Base-by-base conservation (phyloP, 805 yeast species). In the Teunomyces funiuensis region DNA sequence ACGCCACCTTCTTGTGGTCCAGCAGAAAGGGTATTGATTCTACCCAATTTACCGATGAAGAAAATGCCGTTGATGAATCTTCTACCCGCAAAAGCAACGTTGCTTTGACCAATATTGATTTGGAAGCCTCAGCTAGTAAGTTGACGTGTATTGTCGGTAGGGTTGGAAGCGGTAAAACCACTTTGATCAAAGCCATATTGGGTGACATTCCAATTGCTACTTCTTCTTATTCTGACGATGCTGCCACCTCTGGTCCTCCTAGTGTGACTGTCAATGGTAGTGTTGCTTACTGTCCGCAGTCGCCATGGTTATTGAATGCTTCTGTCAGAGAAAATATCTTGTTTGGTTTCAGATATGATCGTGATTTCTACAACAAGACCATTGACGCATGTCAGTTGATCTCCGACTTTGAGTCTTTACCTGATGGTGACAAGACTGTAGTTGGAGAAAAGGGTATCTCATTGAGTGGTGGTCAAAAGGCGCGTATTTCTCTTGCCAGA, bases 371-470 rank as follows among this genome's bases (percentile, higher is more conserved):
- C 42, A 45, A 57, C 14, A 52, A 48, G 20, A 65, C 71, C 4
- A 48, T 69, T 17, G 58, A 55, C 19, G 73, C 72, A 4, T 69
- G 74, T 53, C 63, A 66, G 42, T 57, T 69, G 18, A 28, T 53
- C 6, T 50, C 66, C 15, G 74, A 69, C 45, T 57, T 68, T 40
- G 54, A 54, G 19, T 48, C 54, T 4, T 56, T 68, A 37, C 69
- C 73, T 2, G 73, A 69, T 48, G 71, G 68, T 16, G 73, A 68
- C 49, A 53, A 48, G 36, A 68, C 73, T n/a, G 55, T 62, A 37
- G 73, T 69, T n/a, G 74, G 74, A 5, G 73, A 68, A 42, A 68
- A 68, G 47, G 74, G 73, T 26, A 65, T 68, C 28, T 64, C 74
- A 2, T 51, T 69, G 18, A 61, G 69, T 39, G 74, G 74, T 4